Base-by-base conservation (phyloP, 805 yeast genomes). In the Suhomyces tanzawaensis region DNA sequence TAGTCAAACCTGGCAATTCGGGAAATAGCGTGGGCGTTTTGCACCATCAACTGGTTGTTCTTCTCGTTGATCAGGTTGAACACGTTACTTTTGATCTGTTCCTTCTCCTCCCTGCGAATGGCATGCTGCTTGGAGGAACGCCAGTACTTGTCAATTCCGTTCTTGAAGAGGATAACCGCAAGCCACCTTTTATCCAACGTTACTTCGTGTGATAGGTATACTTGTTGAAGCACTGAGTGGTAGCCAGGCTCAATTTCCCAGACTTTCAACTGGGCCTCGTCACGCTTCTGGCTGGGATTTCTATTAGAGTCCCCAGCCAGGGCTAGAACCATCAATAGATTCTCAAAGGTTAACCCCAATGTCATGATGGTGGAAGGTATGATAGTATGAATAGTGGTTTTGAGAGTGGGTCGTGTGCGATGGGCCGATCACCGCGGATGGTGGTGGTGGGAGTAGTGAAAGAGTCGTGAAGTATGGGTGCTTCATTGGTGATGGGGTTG, bases 81-180 rank as follows among this genome's bases (percentile, higher is more conserved):
- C 7, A 86, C 55, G 29, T 82, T 65, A 14, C 62, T 49, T 41
- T 80, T 71, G 32, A 89, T 87, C 33, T 73, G 76, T 0, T 44
- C 43, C 55, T 89, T 91, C 52, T 89, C 97, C 13, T 83, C 87
- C 32, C 72, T 74, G 2, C 72, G 47, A 17, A 71, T 71, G 16
- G 71, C 66, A 52, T 76, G 64, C 23, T 70, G 62, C 14, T 86
- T 69, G 0, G 87, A 70, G 1, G 82, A 68, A 41, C 96, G 70
- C 98, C 99, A 91, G 52, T 78, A 79, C 53, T 76, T 79, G 13
- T 87, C 95, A 15, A 88, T 69, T 1, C 95, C 95, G 58, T 91
- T 91, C 54, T 93, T 91, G 60, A 91, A 79, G 46, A 84, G 85
- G 29, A 91, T 91, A 1, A 88, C 72, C 0, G 95, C 89, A 18